Conservation (phyloP, 139 green algal species). For the Marvania coccoides region DNA sequence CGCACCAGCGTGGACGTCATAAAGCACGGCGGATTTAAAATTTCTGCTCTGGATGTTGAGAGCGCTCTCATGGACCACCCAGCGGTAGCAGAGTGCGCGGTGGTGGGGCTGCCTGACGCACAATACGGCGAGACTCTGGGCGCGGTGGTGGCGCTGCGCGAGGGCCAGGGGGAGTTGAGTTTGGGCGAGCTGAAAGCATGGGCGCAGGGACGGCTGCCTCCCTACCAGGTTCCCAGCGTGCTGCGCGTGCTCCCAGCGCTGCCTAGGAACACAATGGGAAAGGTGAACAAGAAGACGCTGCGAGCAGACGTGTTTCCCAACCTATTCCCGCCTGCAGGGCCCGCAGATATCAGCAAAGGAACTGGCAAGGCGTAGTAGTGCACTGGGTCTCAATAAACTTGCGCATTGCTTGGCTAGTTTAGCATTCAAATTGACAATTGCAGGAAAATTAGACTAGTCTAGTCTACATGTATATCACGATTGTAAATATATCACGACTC, state of each 20-base stretch:
- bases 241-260: constrained; percentile 55
- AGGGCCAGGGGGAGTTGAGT: not conserved
- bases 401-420: too few species aligned
- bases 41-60: constrained; percentile 77
- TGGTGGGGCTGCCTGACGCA: constrained; percentile 78
- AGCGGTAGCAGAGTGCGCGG: constrained; percentile 61
- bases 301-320: constrained; percentile 1
- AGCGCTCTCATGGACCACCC: constrained; percentile 66
- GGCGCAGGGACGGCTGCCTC: constrained; percentile 40
- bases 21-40: constrained; percentile 89
- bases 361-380: too few species aligned
- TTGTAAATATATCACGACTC: too few species aligned
- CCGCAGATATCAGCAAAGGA: too few species aligned
- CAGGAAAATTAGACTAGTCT: too few species aligned
- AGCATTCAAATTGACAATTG: too few species aligned
- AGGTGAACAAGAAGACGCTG: constrained; percentile 89
- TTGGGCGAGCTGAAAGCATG: constrained; percentile 31
- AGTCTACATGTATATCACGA: too few species aligned
- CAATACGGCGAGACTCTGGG: constrained; percentile 56
- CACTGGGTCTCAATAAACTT: too few species aligned
- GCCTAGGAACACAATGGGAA: constrained; percentile 94
- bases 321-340: not conserved
- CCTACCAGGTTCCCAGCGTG: constrained; percentile 59
- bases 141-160: constrained; percentile 5
- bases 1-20: constrained; percentile 90